Base-by-base conservation (phyloP, 768 basidiomycete species). In the Phanerodontia chrysosporium region DNA sequence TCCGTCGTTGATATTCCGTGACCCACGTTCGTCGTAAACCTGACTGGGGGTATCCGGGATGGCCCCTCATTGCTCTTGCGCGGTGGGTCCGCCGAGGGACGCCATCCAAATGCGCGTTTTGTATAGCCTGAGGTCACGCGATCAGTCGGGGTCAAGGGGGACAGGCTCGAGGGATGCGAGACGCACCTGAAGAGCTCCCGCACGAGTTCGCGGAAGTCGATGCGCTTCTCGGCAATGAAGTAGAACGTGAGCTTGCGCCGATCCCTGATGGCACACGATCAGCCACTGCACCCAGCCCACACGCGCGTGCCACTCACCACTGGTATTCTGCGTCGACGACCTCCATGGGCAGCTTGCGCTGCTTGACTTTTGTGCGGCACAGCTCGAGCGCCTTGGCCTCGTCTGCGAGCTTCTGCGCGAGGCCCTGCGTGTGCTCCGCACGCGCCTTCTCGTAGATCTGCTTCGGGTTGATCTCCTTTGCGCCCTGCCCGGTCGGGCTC, bases 261-360 rank as follows among this genome's bases (percentile, higher is more conserved):
- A 74, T 99, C 96, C 93, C 93, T 95, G 65, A 9, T 12, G 29
- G 18, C 27, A 32, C 49, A 13, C n/a, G n/a, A 29, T 22, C n/a
- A 16, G 49, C 30, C 16, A 32, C 42, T 32, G 24, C 25, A 16
- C 21, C 3, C 22, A n/a, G 42, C 32, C 27, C 44, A 32, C 21
- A 42, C 39, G 18, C 9, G 39, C 22, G 45, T 12, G 16, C 57
- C 46, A 75, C 89, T 28, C 58, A 95, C 95, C 95, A 98, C 70
- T 99, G 96, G 76, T 95, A 99, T 74, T 98, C 96, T 30, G 95
- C 96, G 73, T 98, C 96, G 51, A 97, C 87, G 59, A 99, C 95
- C 73, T 98, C 93, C 96, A 99, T 99, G 18, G 95, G 95, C 69
- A 98, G 75, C 70, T 94, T 94, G 76, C 95, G 91, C 72, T 94